phyloP scores from a whole-genome alignment of 441 rosid genomes.

The Melastoma candidum region DNA sequence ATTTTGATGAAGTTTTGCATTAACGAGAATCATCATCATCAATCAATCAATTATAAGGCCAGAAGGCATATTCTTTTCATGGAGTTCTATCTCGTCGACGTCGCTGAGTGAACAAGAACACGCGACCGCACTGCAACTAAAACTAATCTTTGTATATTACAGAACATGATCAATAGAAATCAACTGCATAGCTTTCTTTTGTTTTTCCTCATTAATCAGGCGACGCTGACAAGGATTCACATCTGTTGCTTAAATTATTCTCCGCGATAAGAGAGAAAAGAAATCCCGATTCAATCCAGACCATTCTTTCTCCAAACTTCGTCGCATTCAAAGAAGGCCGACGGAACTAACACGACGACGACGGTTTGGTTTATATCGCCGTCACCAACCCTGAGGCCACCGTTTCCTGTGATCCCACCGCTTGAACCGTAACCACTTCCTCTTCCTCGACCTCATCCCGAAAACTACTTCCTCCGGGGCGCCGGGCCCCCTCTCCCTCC shows the following conservation, averaged over 20 bases:
- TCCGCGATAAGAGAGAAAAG: background rate
- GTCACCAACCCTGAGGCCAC: constrained; percentile 61
- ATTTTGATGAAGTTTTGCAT: constrained; percentile 3
- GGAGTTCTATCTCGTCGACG: no score
- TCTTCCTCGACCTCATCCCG: constrained; percentile 15
- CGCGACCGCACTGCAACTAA: no score
- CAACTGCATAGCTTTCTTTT: constrained; percentile 16
- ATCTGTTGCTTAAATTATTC: background rate
- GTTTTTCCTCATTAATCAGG: no score
- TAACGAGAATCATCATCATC: no score
- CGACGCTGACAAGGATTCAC: constrained; percentile 10
- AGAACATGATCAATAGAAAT: background rate
- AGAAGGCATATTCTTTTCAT: no score
- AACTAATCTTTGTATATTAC: no score
- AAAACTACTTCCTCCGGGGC: constrained; percentile 6
- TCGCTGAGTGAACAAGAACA: no score
- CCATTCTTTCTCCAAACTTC: background rate
- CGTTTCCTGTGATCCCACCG: constrained; percentile 42
- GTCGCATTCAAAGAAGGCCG: background rate
- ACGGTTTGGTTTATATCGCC: background rate
- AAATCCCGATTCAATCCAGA: no score
- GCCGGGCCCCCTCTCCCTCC: constrained; percentile 11
- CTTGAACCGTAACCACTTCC: constrained; percentile 18
- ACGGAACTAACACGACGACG: background rate
- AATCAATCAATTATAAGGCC: no score